Conservation (phyloP, 306 rosid species). For the Vigna reflexopilosa region DNA sequence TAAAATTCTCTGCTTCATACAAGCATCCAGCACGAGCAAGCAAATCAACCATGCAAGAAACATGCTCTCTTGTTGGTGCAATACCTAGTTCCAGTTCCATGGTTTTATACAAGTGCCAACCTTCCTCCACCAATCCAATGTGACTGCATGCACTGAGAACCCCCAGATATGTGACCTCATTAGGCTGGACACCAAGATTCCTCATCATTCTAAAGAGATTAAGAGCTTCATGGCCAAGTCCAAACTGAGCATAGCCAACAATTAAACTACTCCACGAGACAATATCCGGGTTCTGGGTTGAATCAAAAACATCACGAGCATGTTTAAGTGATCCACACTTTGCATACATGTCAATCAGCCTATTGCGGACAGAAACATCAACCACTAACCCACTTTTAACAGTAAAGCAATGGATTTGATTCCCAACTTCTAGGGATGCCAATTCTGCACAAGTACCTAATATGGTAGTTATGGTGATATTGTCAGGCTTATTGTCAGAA, state of each 20-base stretch:
- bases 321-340: constrained; percentile 74
- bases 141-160: constrained; percentile 84
- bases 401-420: constrained; percentile 70
- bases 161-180: constrained; percentile 72
- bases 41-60: constrained; percentile 85
- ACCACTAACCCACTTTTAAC: constrained; percentile 65
- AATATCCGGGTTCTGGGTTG: constrained; percentile 56
- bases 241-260: constrained; percentile 75
- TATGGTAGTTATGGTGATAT: constrained; percentile 62
- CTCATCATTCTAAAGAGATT: constrained; percentile 65
- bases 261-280: constrained; percentile 92
- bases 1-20: constrained; percentile 66
- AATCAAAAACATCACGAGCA: constrained; percentile 63
- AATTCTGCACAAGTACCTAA: constrained; percentile 70
- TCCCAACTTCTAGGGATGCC: constrained; percentile 70
- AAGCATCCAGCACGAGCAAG: constrained; percentile 80
- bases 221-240: constrained; percentile 74
- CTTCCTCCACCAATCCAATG: constrained; percentile 79
- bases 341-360: constrained; percentile 82
- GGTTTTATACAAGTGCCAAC: constrained; percentile 57
- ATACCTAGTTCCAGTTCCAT: constrained; percentile 72
- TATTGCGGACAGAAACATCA: constrained; percentile 65
- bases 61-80: constrained; percentile 68
- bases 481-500: constrained; percentile 64
- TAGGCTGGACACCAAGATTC: constrained; percentile 59